Base-by-base conservation (phyloP, 2,329 filamentous ascomycete species). In the Trichoderma endophyticum region DNA sequence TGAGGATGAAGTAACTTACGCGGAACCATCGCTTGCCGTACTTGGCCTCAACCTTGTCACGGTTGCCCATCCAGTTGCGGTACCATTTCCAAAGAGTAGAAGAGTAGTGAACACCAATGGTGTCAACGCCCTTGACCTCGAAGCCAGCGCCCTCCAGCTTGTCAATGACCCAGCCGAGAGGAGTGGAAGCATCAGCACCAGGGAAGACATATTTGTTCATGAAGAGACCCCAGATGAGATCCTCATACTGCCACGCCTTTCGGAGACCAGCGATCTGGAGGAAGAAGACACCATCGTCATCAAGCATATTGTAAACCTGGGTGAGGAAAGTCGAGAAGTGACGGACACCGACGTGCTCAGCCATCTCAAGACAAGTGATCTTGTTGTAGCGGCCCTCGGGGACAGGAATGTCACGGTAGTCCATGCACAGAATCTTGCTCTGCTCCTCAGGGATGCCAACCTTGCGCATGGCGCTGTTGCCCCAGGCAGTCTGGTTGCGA, bases 171-270 rank as follows among this genome's bases (percentile, higher is more conserved):
- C 91, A 96, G 77, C 93, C 94, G 63, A 99, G 90, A 66, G 96
- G 96, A 72, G 94, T 97, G 57, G 93, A 97, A 67, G 96, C 96
- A 81, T 98, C 96, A 66, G 96, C 96, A 81, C 96, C 96, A 39
- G 95, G 96, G 89, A 98, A 98, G 82, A 98, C 88, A 84, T 98
- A 97, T 86, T 97, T 98, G 91, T 98, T 98, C 94, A 98, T 97
- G 89, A 98, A 98, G 61, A 98, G 88, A 81, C 96, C 96, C 96
- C 96, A 98, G 82, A 95, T 93, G 66, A 98, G 89, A 84, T 98
- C 95, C 87, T 98, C 95, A 80, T 97, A 98, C 83, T 98, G 96
- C 96, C 96, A 98, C 75, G 88, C 86, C 86, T 97, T 97, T 77
- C 96, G 92, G 74, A 99, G 89, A 84, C 96, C 96, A 77, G 95